These are phyloP conservation scores for Dipodascus geniculatus DNA, from an alignment of 805 yeast genomes.

Conservation along the genomic window DNA sequence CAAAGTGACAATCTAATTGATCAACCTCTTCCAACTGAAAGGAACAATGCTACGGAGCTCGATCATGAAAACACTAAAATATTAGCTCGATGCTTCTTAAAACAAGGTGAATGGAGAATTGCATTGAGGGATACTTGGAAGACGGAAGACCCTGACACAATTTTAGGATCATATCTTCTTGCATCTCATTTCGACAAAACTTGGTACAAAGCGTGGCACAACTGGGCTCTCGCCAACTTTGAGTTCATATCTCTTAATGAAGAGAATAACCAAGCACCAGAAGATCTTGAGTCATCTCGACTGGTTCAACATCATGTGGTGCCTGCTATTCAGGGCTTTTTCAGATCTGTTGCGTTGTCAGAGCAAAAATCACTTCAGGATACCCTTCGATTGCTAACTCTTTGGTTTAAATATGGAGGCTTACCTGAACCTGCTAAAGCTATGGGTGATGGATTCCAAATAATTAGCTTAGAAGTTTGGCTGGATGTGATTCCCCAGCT, in stretches of 20 bases:
- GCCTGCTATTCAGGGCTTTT: conserved; percentile 93
- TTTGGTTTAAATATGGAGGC: conserved; percentile 97
- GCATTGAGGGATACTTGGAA: conserved; percentile 71
- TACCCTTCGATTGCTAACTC: conserved; percentile 73
- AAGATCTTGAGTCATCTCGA: conserved; percentile 8
- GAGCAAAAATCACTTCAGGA: conserved; percentile 84
- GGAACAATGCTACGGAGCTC: conserved; percentile 61
- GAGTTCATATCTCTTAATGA: conserved; percentile 59
- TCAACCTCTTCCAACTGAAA: conserved; percentile 65
- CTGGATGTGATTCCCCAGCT: conserved; percentile 90
- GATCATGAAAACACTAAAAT: conserved; percentile 74
- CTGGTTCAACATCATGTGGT: conserved; percentile 78
- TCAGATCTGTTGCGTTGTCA: conserved; percentile 85
- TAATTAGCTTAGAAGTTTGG: conserved; percentile 91
- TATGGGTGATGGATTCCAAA: conserved; percentile 77
- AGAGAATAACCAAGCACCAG: conserved; percentile 7
- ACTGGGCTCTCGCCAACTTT: conserved; percentile 97
- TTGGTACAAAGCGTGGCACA: conserved; percentile 99
- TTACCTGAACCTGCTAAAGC: conserved; percentile 83
- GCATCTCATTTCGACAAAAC: conserved; percentile 89
- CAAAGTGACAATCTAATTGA: conserved; percentile 69
- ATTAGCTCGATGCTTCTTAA: conserved; percentile 85
- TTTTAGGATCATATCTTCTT: conserved; percentile 79
- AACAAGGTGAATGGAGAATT: conserved; percentile 98
- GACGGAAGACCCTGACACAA: conserved; percentile 55